These are phyloP conservation scores for Acacia confusa DNA, from an alignment of 306 rosid species.

Conservation along the genomic window DNA sequence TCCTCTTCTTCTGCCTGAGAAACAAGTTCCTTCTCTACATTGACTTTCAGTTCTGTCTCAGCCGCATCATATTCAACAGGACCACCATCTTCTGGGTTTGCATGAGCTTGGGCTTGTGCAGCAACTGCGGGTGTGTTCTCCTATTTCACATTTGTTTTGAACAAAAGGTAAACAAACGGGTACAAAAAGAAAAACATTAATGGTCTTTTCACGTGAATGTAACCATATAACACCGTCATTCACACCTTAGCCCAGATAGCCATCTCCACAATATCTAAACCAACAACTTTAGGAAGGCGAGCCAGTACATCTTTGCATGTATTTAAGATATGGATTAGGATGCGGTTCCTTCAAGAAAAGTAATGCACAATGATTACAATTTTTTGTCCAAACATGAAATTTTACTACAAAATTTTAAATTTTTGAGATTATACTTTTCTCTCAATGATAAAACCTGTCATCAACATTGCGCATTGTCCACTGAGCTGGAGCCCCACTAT, in stretches of 20 bases:
- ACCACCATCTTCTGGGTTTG: conserved; percentile 49
- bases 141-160: conserved; percentile 43
- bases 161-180: conserved; percentile 17
- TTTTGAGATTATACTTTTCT: conserved; percentile 27
- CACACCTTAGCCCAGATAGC: conserved; percentile 99
- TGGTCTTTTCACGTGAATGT: conserved; percentile 20
- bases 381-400: conserved; percentile 12
- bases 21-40: conserved; percentile 94
- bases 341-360: conserved; percentile 73
- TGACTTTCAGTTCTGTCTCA: conserved; percentile 74
- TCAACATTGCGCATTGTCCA: conserved; percentile 97
- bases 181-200: neutral
- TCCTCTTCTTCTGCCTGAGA: conserved; percentile 99
- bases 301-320: conserved; percentile 79
- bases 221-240: conserved; percentile 35
- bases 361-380: conserved; percentile 21
- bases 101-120: conserved; percentile 33
- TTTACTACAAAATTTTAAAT: neutral
- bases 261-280: conserved; percentile 98
- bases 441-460: conserved; percentile 68
- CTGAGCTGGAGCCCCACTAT: conserved; percentile 88
- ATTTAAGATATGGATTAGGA: conserved; percentile 65
- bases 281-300: conserved; percentile 94
- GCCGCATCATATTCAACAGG: conserved; percentile 53
- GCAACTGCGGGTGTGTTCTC: conserved; percentile 73